phyloP scores from a whole-genome alignment of 305 asterid species.

The Vinca major region DNA sequence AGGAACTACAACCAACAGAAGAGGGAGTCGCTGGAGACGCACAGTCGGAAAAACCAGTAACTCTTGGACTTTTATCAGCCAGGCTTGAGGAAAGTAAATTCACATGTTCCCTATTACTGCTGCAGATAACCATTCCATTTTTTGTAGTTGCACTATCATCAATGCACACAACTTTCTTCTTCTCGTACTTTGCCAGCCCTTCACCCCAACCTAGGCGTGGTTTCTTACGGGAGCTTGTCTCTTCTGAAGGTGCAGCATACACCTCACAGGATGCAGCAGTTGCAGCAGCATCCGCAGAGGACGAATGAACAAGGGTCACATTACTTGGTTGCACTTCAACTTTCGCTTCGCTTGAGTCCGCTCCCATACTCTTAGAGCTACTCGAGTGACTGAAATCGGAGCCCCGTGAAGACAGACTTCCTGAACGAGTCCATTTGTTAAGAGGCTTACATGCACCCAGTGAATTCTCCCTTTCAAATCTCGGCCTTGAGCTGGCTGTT shows the following conservation, averaged over 20 bases:
- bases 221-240: slow-evolving; percentile 75
- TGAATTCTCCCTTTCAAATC: slow-evolving; percentile 50
- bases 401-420: slow-evolving; percentile 72
- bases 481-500: slow-evolving; percentile 30
- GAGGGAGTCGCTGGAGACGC: slow-evolving; percentile 74
- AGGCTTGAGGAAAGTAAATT: slow-evolving; percentile 32
- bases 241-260: slow-evolving; percentile 48
- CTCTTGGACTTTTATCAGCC: slow-evolving; percentile 57
- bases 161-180: slow-evolving; percentile 71
- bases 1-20: slow-evolving; percentile 77
- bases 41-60: slow-evolving; percentile 43
- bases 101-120: slow-evolving; percentile 34
- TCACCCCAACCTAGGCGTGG: slow-evolving; percentile 99
- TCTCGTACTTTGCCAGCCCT: slow-evolving; percentile 96
- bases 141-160: slow-evolving; percentile 45
- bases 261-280: slow-evolving; percentile 28
- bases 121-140: slow-evolving; percentile 27
- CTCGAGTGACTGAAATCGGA: slow-evolving; percentile 65
- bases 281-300: slow-evolving; percentile 28
- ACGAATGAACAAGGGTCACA: slow-evolving; percentile 42
- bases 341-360: slow-evolving; percentile 45
- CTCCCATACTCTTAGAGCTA: slow-evolving; percentile 67
- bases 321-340: slow-evolving; percentile 47
- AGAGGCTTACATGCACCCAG: slow-evolving; percentile 62
- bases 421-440: slow-evolving; percentile 80